Evolutionary conservation across 345 rosid species (phyloP), one percentile per base, ranked within the genome.

Genomic region (Brassica rapa): DNA sequence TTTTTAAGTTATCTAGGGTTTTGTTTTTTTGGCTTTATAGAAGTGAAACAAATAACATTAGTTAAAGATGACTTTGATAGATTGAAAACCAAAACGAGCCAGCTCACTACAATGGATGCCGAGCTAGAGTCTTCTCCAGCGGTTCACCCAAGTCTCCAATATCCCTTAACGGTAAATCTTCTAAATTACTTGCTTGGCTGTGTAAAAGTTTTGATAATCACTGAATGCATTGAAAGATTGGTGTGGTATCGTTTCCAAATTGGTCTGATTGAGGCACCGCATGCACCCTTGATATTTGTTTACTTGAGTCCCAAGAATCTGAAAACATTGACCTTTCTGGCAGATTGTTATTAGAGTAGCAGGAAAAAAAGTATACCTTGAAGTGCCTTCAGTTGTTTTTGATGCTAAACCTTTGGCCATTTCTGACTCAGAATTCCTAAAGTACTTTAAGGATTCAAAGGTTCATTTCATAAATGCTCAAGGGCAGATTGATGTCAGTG

Each of bases 21-120:
- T 37, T 37, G 2, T 8, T 35, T 35, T 37, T 37, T 37, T 37
- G 41, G 7, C 35, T 32, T 37, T 37, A 37, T 37, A 6, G 41
- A 37, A 37, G 41, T 37, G 49, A 10, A 41, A 41, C 46, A 39
- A 39, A 39, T 39, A 39, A 39, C 46, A 39, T 39, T 39, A 39
- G 46, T 39, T 39, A 39, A 39, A 39, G 46, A 39, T 39, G 46
- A 46, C 16, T 46, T 46, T 12, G 16, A 14, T 46, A 46, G 15
- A 46, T 46, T 46, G 15, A 15, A 56, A 41, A 12, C 61, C 9
- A 8, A 19, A 9, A 56, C 27, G 61, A 56, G 61, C 3, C 61
- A 55, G 24, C 24, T 53, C 60, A 53, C 24, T 21, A 21, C 67
- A 64, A 64, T 64, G 68, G 68, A 64, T 12, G 49, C 68, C 68